Evolutionary conservation across 1,139 yeast species (phyloP), one percentile per base, ranked within the genome.

Genomic region (Saccharomycopsis hybrid): DNA sequence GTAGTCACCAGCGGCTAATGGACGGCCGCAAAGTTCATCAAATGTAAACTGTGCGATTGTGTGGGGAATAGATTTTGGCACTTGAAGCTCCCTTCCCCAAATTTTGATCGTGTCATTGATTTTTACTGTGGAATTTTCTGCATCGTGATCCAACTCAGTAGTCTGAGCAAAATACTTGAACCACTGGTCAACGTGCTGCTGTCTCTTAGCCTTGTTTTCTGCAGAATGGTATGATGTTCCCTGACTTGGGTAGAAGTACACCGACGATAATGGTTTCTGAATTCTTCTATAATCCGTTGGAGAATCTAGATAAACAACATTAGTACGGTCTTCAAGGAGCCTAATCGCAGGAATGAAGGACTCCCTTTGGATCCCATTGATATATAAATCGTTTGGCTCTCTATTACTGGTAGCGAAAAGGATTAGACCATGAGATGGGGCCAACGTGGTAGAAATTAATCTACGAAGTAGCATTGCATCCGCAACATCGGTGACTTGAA

Each of bases 401-500:
- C 98, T 78, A 67, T 92, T 92, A 5, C 96, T 87, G 0, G 98
- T 92, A 38, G 96, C 92, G 69, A 92, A 90, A 11, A 94, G 68
- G 2, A 90, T 82, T 29, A 89, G 82, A 0, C 97, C 97, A 61
- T 83, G 84, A 43, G 80, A 76, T 0, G 82, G 79, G 36, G 80
- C 72, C 47, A 92, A 65, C 44, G 80, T 70, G 31, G 77, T 73
- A 62, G 81, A 76, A 47, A 89, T 63, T 41, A 90, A 68, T 49
- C 96, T 73, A 55, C 98, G 76, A 46, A 92, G 71, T 41, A 92
- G 73, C 98, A 92, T 92, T 2, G 98, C 98, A 66, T 92, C 98
- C 1, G 97, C 98, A 36, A 92, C 97, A 65, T 92, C 98, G 0
- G 96, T 87, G 43, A 92, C 97, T 65, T 86, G 95, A 62, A 90